Evolutionary conservation across 176 grass and related monocot species (phyloP), one percentile per base, ranked within the genome.

Genomic region (Hordeum vulgare): DNA sequence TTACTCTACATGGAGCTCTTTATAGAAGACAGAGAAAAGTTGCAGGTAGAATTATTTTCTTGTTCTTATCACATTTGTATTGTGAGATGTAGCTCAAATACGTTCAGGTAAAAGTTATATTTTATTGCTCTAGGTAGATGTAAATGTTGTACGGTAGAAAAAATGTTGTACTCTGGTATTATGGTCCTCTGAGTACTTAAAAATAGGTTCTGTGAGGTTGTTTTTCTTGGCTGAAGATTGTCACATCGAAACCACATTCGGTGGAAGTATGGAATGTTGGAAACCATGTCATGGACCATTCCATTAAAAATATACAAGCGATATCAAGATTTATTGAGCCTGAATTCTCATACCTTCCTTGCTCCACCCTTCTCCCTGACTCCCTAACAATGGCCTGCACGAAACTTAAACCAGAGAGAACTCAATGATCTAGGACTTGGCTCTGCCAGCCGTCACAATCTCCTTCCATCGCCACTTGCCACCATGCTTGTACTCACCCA

Each of bases 1-100:
- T 18, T 77, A 27, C 34, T 77, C 56, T 61, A 26, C 75, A 77
- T 61, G n/a, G 75, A 77, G 34, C 56, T 77, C 56, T 39, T 77
- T 10, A 41, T 27, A 61, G 56, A 77, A 77, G 75, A 23, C 56
- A 37, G 39, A 40, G 8, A 41, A 5, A 61, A 41, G 8, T 41
- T n/a, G 39, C n/a, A 77, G 56, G 56, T 77, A 61, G 4, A 61
- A 56, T 56, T 41, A 8, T 77, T 77, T 60, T 10, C 53, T 27
- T 20, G 27, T 40, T 61, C 18, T 8, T n/a, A 54, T 31, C 47
- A 54, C 31, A 75, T 75, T 56, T 75, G 11, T 7, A 34, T 56
- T 20, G 28, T 54, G 8, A 51, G 8, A 31, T 31, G 71, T 6
- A 51, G 71, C 25, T 51, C 4, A 4, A 12, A 29, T 13, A 59